Conservation (phyloP, 2,329 filamentous ascomycete species). For the Colletotrichum phormii region DNA sequence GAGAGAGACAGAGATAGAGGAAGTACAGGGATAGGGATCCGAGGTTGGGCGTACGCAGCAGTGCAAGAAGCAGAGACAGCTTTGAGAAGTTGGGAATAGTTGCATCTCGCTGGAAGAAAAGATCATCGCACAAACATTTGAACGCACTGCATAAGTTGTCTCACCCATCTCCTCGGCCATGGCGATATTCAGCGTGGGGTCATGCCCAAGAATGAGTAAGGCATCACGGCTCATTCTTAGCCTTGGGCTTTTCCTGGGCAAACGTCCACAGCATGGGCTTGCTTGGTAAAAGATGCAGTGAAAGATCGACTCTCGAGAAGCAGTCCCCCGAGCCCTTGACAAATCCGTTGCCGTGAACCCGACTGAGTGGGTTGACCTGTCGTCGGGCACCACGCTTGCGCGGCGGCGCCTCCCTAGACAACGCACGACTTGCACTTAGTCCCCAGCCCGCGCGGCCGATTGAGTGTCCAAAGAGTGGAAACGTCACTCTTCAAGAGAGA, state of each 20-base stretch:
- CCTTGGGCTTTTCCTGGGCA: background rate
- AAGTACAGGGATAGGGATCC: constrained; percentile 5
- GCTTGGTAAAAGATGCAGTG: background rate
- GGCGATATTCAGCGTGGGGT: background rate
- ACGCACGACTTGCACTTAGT: background rate
- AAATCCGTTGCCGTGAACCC: background rate
- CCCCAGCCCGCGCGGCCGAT: background rate
- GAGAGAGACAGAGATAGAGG: too few species aligned
- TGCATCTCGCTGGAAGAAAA: background rate
- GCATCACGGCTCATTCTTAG: background rate
- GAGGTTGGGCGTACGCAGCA: background rate
- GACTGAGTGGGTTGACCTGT: background rate
- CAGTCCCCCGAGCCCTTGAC: background rate
- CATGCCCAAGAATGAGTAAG: background rate
- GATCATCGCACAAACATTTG: background rate
- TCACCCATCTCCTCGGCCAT: background rate
- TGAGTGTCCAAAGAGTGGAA: background rate
- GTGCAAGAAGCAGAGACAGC: background rate
- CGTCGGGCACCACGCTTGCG: background rate
- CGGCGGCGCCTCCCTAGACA: background rate
- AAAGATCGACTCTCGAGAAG: background rate
- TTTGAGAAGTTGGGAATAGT: constrained; percentile 11
- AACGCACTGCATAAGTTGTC: too few species aligned
- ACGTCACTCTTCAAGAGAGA: background rate
- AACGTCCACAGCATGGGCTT: background rate